Evolutionary conservation across 352 stramenopile species (phyloP), one percentile per base, ranked within the genome.

Genomic region (Pythium folliculosum): DNA sequence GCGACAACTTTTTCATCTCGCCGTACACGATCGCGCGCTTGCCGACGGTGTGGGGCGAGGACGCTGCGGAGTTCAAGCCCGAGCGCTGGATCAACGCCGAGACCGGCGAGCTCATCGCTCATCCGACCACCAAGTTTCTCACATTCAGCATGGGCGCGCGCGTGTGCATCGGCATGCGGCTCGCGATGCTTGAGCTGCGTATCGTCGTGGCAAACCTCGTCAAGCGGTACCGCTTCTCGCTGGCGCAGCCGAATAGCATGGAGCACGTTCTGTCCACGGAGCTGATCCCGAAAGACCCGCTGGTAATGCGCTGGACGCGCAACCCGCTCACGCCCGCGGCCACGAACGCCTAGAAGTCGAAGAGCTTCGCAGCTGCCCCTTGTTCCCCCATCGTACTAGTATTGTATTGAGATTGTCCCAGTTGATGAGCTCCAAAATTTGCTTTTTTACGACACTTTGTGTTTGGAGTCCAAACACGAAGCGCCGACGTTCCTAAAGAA

Each of bases 31-130:
- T 85, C 45, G 72, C 65, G 8, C 59, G 75, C 17, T 49, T 64
- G 10, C 51, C 51, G 30, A 52, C 37, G 0, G 23, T 81, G 14
- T 91, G 82, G 80, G 80, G 77, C 22, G 22, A 61, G 10, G 79
- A 91, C 40, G 78, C 78, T 5, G 60, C 54, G 16, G 74, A 85
- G 59, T 87, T 88, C 55, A 81, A 75, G 47, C 83, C 83, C 2
- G 78, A 89, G 53, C 77, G 82, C 14, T 89, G 74, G 73, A 69
- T 89, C 38, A 71, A 75, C 30, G 5, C 45, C 4, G n/a, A 22
- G 5, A 69, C 30, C 17, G n/a, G 30, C 21, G 16, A 37, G 40
- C 37, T 69, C 27, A 27, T 35, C 16, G n/a, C 8, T 10, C 10
- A 38, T 10, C 25, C 27, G 22, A 40, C 16, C 50, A 53, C 8